phyloP scores from a whole-genome alignment of 2,329 filamentous ascomycete genomes.

The Fonsecaea monophora region DNA sequence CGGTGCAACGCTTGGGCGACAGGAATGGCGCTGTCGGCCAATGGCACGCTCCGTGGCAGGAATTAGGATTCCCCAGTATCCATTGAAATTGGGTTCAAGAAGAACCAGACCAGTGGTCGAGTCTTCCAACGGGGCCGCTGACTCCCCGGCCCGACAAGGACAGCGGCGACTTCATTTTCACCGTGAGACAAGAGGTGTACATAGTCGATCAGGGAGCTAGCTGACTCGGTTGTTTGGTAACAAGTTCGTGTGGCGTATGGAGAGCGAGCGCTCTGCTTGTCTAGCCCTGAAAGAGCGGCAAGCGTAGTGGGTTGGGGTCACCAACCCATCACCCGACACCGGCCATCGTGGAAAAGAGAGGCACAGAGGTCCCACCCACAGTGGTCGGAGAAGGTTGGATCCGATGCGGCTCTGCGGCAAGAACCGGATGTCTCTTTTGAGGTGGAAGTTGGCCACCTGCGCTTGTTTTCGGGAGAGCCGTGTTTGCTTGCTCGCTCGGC shows the following conservation, averaged over 20 bases:
- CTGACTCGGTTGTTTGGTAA: not conserved
- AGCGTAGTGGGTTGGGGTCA: slow-evolving; percentile 2
- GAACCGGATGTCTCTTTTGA: slow-evolving; percentile 5
- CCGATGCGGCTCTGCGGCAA: slow-evolving; percentile 28
- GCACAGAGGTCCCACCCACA: not conserved
- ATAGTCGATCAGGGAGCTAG: not conserved
- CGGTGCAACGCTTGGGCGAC: slow-evolving; percentile 10
- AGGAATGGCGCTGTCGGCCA: not conserved
- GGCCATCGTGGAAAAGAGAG: not conserved
- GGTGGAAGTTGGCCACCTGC: slow-evolving; percentile 9
- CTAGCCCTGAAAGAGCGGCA: not conserved
- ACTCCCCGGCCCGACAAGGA: not conserved
- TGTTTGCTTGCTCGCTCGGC: slow-evolving; percentile 1
- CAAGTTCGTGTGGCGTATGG: not conserved
- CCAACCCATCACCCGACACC: not conserved
- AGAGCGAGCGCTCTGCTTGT: not conserved
- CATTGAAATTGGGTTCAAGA: not conserved
- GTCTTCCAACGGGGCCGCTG: slow-evolving; percentile 18
- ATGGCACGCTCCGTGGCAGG: slow-evolving; percentile 3
- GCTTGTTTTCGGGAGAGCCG: slow-evolving; percentile 12
- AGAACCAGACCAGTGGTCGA: slow-evolving; percentile 21
- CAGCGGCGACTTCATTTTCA: not conserved
- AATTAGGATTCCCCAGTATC: not conserved
- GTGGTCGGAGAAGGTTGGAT: not conserved
- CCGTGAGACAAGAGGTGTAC: not conserved